Conservation (phyloP, 441 rosid species). For the Daphne laureola region DNA sequence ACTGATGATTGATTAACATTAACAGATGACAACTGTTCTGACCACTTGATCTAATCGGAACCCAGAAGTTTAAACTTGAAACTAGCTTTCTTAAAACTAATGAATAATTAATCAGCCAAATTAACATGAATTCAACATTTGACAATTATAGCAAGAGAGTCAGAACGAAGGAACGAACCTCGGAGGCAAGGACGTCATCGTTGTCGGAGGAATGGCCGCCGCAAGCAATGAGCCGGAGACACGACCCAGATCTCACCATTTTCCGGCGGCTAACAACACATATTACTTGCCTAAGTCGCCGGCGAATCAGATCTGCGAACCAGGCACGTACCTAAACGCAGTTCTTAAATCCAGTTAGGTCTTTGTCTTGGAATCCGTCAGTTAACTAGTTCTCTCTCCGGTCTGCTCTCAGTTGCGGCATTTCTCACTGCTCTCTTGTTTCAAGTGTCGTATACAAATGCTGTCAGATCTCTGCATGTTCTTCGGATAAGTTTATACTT, state of each 20-base stretch:
- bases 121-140: too few relatives aligned
- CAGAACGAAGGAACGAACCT: constrained; percentile 29
- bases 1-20: too few relatives aligned
- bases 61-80: too few relatives aligned
- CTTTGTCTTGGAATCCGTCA: constrained; percentile 50
- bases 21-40: too few relatives aligned
- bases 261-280: neutral
- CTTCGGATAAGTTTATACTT: constrained; percentile 17
- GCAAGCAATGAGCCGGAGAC: constrained; percentile 79
- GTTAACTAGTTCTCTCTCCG: constrained; percentile 3
- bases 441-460: constrained; percentile 22
- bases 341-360: constrained; percentile 30
- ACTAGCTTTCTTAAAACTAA: too few relatives aligned
- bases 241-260: constrained; percentile 86
- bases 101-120: too few relatives aligned
- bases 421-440: too few relatives aligned
- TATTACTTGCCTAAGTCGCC: constrained; percentile 4
- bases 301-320: constrained; percentile 1
- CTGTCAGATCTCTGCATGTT: constrained; percentile 25
- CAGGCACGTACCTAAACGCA: constrained; percentile 42
- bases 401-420: constrained; percentile 16
- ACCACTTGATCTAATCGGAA: too few relatives aligned
- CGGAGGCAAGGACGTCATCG: constrained; percentile 35
- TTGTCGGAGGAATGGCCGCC: constrained; percentile 47
- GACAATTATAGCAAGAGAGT: neutral